Base-by-base conservation (phyloP, 2,329 filamentous ascomycete species). In the Aaosphaeria arxii region DNA sequence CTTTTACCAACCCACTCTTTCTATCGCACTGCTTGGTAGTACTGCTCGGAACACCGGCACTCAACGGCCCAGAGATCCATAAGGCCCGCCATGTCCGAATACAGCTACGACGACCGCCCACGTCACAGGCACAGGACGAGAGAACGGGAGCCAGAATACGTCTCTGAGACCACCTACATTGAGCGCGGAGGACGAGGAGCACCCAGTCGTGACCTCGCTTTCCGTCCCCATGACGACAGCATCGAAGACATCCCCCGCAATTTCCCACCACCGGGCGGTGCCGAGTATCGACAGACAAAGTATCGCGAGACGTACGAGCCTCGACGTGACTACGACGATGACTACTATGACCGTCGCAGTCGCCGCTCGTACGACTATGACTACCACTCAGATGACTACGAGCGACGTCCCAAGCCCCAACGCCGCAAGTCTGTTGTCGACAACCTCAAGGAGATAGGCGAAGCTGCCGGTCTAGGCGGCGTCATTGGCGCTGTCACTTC, bases 241-340 rank as follows among this genome's bases (percentile, higher is more conserved):
- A 85, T 95, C 64, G 91, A 96, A 72, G 89, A 95, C 72, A 84
- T 95, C 51, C 83, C 84, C 55, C 85, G 90, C 57, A 88, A 95
- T 58, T 95, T 95, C 62, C 89, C 89, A 31, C 88, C 89, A 5
- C 86, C 85, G 5, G 17, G 17, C 17, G 84, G 62, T 64, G 67
- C 61, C 64, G 72, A 75, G 58, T 72, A 73, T 57, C 70, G 72
- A 30, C 71, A 73, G 43, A 72, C 72, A 44, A 71, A 66, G 51
- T 75, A 76, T 57, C 70, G 78, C 54, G 77, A 79, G 57, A 71
- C 74, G 47, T 72, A 74, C 53, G 70, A 69, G 47, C 68, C 72
- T 44, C 80, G 82, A 56, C 80, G 84, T 59, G 88, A 86, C 5
- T 80, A 80, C 47, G 85, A 85, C 63, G 64, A 71, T 61, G 77